phyloP scores from a whole-genome alignment of 306 rosid genomes.

The Gleditsia sinensis region DNA sequence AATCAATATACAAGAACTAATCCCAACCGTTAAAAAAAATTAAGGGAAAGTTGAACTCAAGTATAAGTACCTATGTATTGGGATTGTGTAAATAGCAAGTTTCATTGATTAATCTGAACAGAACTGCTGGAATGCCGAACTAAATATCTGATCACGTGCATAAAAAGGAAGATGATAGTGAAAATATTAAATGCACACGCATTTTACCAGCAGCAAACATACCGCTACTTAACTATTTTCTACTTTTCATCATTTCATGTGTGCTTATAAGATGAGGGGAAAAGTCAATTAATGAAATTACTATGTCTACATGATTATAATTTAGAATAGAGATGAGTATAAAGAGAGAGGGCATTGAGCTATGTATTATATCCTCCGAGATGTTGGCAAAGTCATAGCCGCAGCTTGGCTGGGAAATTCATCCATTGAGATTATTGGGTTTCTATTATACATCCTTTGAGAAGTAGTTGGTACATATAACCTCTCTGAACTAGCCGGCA shows the following conservation, averaged over 20 bases:
- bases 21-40: too few relatives aligned
- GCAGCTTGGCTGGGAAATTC: constrained; percentile 57
- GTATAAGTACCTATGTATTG: neutral
- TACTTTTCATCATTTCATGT: neutral
- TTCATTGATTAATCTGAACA: neutral
- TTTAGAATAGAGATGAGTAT: neutral
- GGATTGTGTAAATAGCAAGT: neutral
- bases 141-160: too few relatives aligned
- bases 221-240: neutral
- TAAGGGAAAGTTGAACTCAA: neutral
- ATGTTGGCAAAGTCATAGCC: constrained; percentile 44
- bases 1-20: too few relatives aligned
- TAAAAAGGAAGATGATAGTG: too few relatives aligned
- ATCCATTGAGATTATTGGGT: constrained; percentile 48
- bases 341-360: neutral
- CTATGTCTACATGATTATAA: constrained; percentile 14
- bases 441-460: constrained; percentile 53
- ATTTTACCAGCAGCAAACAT: neutral
- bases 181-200: neutral
- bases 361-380: constrained; percentile 45
- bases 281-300: neutral
- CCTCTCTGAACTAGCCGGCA: constrained; percentile 49
- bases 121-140: neutral
- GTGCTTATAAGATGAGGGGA: neutral
- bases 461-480: constrained; percentile 45